Percentiles rank a stretch among this genome's conserved stretches.
Conservation (phyloP, 257 asterid species). For the Capsicum pubescens region DNA sequence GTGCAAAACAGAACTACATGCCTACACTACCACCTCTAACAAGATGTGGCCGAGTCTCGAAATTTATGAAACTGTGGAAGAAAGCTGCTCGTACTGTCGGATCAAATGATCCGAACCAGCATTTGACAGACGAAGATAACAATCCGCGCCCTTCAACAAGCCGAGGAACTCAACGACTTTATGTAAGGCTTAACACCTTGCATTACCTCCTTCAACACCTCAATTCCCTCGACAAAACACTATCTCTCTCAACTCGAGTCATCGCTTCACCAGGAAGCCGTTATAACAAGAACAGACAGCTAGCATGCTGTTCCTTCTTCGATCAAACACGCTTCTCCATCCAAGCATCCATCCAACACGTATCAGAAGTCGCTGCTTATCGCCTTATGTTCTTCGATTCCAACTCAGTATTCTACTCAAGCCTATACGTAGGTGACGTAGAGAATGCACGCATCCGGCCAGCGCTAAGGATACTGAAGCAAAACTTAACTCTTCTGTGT, state of each 20-base stretch:
- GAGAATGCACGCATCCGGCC: conserved; percentile 56
- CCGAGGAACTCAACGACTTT: conserved; percentile 95
- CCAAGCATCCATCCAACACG: conserved; percentile 61
- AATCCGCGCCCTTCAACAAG: conserved; percentile 87
- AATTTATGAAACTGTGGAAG: conserved; percentile 71
- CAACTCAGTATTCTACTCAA: conserved; percentile 60
- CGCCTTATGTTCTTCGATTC: conserved; percentile 83
- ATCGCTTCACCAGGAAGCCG: conserved; percentile 53
- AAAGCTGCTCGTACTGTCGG: conserved; percentile 76
- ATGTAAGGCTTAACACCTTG: conserved; percentile 90
- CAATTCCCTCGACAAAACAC: conserved; percentile 59
- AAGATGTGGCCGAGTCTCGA: conserved; percentile 76
- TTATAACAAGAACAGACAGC: conserved; percentile 40
- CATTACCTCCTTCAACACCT: conserved; percentile 71
- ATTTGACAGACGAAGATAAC: conserved; percentile 46
- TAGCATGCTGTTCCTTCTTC: conserved; percentile 60
- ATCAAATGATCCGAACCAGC: conserved; percentile 47
- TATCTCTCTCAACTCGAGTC: conserved; percentile 59
- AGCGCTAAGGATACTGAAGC: conserved; percentile 61
- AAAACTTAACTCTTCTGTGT: conserved; percentile 75
- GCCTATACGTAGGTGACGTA: conserved; percentile 63
- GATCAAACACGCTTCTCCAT: conserved; percentile 63
- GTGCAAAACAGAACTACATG: conserved; percentile 82
- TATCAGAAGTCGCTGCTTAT: conserved; percentile 90
- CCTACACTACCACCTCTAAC: conserved; percentile 91